Evolutionary conservation across 257 asterid genomes (phyloP).

Genomic region (Nicotiana benthamiana): DNA sequence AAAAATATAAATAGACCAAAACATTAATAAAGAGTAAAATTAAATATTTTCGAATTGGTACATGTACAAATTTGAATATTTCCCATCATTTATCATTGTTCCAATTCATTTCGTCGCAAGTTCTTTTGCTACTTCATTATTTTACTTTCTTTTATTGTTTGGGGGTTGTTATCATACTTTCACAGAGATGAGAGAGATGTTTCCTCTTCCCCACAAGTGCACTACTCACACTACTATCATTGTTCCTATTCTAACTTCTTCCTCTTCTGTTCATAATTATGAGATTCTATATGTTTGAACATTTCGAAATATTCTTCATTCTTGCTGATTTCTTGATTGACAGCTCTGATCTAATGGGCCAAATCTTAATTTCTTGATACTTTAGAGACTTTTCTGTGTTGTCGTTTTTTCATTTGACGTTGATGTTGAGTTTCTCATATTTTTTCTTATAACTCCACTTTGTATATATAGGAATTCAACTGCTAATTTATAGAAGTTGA

Average conservation of each 20-base stretch:
- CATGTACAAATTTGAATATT: too few relatives aligned
- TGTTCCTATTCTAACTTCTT: background rate
- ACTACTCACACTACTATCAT: slow-evolving; percentile 5
- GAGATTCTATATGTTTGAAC: background rate
- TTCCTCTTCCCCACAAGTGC: slow-evolving; percentile 4
- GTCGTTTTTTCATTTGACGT: background rate
- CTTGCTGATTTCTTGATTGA: background rate
- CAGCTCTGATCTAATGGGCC: background rate
- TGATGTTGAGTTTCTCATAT: background rate
- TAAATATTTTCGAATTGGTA: too few relatives aligned
- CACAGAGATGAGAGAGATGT: background rate
- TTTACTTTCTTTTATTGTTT: background rate
- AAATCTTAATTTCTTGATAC: background rate
- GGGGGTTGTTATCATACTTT: background rate
- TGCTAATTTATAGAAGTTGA: background rate
- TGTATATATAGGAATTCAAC: background rate
- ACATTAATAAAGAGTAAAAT: too few relatives aligned
- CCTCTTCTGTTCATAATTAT: background rate
- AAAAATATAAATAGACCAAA: too few relatives aligned
- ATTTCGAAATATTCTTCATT: background rate
- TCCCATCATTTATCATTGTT: too few relatives aligned
- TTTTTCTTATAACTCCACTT: background rate
- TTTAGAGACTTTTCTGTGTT: background rate
- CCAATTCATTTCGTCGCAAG: background rate
- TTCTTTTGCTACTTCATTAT: background rate